Evolutionary conservation across 2,329 filamentous ascomycete genomes (phyloP).

Genomic region (Colletotrichum graminicola): DNA sequence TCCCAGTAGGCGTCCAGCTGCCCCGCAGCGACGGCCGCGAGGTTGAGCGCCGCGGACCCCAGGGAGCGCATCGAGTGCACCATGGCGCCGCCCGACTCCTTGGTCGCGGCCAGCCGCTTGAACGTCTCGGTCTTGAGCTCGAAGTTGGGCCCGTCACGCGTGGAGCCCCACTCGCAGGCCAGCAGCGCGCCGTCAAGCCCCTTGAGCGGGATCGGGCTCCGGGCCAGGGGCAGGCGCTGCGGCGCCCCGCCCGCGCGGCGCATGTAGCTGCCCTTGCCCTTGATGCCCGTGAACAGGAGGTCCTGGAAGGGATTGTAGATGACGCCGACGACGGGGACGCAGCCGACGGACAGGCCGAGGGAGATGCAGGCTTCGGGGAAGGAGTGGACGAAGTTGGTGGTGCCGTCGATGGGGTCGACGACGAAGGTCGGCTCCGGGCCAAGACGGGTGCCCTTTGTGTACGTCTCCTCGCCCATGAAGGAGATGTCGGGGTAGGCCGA

Average conservation of each 20-base stretch:
- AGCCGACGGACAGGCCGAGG: constrained; percentile 76
- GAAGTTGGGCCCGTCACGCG: constrained; percentile 77
- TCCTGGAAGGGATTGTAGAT: constrained; percentile 85
- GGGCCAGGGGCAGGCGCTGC: constrained; percentile 55
- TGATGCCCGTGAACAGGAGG: constrained; percentile 76
- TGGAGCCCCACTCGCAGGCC: constrained; percentile 79
- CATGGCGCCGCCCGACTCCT: constrained; percentile 78
- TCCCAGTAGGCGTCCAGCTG: constrained; percentile 84
- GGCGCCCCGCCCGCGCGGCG: constrained; percentile 58
- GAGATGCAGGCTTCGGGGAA: constrained; percentile 83
- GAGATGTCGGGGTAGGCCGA: constrained; percentile 66
- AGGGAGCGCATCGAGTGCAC: constrained; percentile 79
- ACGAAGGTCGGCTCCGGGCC: constrained; percentile 80
- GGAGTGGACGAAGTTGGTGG: constrained; percentile 83
- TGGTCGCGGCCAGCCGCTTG: constrained; percentile 67
- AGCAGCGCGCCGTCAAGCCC: constrained; percentile 75
- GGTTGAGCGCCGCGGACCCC: constrained; percentile 80
- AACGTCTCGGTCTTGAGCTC: constrained; percentile 77
- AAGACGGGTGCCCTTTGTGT: constrained; percentile 73
- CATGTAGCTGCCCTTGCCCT: constrained; percentile 74
- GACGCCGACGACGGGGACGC: constrained; percentile 75
- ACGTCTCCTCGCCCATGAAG: constrained; percentile 84
- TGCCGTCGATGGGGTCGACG: constrained; percentile 86
- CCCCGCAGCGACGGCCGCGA: constrained; percentile 79
- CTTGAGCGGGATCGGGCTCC: constrained; percentile 66